Conservation (phyloP, 768 basidiomycete species). For the Kwoniella dendrophila region DNA sequence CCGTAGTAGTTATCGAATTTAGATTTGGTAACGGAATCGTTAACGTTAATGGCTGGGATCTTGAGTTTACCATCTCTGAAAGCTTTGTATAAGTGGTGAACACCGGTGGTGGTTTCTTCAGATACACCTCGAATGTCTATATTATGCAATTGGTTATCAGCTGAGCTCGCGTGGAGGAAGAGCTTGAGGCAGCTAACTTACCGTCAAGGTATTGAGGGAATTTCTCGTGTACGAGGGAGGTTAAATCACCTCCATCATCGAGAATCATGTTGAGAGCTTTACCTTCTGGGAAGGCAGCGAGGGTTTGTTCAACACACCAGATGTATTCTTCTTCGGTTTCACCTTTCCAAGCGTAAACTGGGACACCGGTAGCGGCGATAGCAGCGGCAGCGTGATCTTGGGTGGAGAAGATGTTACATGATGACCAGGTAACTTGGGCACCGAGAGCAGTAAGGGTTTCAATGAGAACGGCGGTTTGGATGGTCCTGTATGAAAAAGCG, state of each 20-base stretch:
- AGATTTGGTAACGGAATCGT: constrained; percentile 99
- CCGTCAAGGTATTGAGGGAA: constrained; percentile 85
- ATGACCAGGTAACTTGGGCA: constrained; percentile 98
- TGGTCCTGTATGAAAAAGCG: constrained; percentile 80
- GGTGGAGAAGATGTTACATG: constrained; percentile 99
- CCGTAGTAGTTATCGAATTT: constrained; percentile 88
- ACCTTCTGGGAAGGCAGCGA: constrained; percentile 81
- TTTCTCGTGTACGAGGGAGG: constrained; percentile 91
- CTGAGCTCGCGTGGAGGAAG: background rate
- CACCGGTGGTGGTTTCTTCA: constrained; percentile 99
- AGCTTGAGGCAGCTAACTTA: constrained; percentile 48
- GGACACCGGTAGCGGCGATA: constrained; percentile 96
- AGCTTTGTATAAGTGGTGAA: constrained; percentile 97
- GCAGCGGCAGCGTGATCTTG: constrained; percentile 99
- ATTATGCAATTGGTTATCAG: background rate
- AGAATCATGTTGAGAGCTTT: constrained; percentile 96
- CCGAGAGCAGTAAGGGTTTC: constrained; percentile 95
- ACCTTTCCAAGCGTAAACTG: constrained; percentile 99
- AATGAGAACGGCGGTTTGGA: constrained; percentile 97
- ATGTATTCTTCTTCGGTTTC: constrained; percentile 98
- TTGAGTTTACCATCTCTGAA: constrained; percentile 95
- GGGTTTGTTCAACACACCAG: constrained; percentile 97
- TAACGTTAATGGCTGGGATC: constrained; percentile 99
- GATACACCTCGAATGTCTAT: constrained; percentile 88
- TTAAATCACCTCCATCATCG: constrained; percentile 98